Base-by-base conservation (phyloP, 331 rosid genomes). In the Saraca asoca region DNA sequence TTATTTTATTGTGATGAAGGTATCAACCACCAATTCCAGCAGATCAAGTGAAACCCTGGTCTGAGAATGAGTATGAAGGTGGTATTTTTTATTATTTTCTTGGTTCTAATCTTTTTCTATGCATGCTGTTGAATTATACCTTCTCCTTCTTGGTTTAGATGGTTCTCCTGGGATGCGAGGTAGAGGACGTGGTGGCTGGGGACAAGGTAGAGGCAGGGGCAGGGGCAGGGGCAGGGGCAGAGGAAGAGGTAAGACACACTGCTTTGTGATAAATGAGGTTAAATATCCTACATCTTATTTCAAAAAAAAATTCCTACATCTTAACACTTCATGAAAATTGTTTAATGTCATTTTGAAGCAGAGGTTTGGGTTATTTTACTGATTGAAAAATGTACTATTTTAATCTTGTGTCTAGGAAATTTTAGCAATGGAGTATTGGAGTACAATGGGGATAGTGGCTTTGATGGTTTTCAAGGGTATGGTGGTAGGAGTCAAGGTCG, bases 31-130 rank as follows among this genome's bases (percentile, higher is more conserved):
- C 75, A 5, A 48, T 59, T 37, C 75, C 61, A 2, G 61, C 51
- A 12, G 75, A 70, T 58, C 75, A 70, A 38, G 60, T 70, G 68
- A 70, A 60, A 43, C 68, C 52, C 6, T 70, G 37, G 44, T 37
- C 61, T 5, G 68, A 70, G 50, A 59, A 46, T 70, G 75, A 59
- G 5, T 10, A 31, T 15, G 75, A 70, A 5, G 68, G 75, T 49
- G 75, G 75, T 70, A 51, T 49, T 16, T 45, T 11, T 17, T 29
- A 63, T 15, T 7, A 43, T 62, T 14, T 3, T 4, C 24, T 29
- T 16, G 7, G 6, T 46, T 12, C n/a, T 63, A 5, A 33, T 45
- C 42, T 35, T 16, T 5, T 48, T 6, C n/a, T 9, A 13, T 17
- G 48, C 50, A 50, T 46, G 5, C n/a, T 48, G 20, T 4, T 70